Evolutionary conservation across 441 rosid genomes (phyloP).

Genomic region (Kokia cookei): DNA sequence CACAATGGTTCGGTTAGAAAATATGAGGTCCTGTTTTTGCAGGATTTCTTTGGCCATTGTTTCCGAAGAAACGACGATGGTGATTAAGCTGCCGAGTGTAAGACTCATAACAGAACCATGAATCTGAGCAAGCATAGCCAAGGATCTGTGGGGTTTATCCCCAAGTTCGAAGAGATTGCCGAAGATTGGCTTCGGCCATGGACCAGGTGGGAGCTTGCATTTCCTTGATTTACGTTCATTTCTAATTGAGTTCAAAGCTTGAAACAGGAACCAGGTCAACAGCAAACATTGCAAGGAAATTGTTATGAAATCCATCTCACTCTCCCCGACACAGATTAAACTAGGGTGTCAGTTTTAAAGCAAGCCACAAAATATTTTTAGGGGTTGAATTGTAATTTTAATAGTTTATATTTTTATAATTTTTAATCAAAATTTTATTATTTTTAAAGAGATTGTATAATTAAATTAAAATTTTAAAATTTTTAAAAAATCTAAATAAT

Average conservation of each 20-base stretch:
- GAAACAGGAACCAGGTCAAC: not conserved
- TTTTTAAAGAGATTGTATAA: too few relatives aligned
- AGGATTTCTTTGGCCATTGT: slow-evolving; percentile 20
- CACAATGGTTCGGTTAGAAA: slow-evolving; percentile 12
- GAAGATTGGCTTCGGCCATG: slow-evolving; percentile 14
- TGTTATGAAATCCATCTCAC: not conserved
- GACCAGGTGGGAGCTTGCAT: slow-evolving; percentile 24
- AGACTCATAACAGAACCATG: too few relatives aligned
- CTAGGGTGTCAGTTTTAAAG: too few relatives aligned
- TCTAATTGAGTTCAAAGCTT: not conserved
- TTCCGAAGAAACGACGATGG: slow-evolving; percentile 15
- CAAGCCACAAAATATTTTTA: too few relatives aligned
- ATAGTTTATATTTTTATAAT: too few relatives aligned
- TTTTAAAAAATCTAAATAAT: too few relatives aligned
- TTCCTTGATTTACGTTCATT: not conserved
- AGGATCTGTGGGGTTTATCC: too few relatives aligned
- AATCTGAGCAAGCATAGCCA: too few relatives aligned
- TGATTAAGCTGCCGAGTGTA: not conserved
- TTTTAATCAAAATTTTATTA: too few relatives aligned
- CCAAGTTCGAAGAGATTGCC: slow-evolving; percentile 13
- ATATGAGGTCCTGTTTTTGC: slow-evolving; percentile 22
- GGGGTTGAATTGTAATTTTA: too few relatives aligned
- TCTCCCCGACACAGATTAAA: too few relatives aligned
- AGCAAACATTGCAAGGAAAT: slow-evolving; percentile 1
- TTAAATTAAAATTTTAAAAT: too few relatives aligned